phyloP scores from a whole-genome alignment of 805 yeast genomes.

The Cephaloascus fragrans region DNA sequence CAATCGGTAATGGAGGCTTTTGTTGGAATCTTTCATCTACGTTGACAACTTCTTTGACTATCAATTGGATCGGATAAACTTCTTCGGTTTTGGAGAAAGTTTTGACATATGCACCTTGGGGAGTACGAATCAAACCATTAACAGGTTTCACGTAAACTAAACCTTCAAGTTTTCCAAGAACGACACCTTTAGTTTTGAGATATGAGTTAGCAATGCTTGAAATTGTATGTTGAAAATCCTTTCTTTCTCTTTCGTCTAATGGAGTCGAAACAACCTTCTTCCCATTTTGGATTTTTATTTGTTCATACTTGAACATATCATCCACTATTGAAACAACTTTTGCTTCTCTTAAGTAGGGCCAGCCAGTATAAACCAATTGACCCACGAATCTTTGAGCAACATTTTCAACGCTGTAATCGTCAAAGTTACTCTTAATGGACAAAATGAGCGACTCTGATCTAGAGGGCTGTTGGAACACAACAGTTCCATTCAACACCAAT shows the following conservation, averaged over 20 bases:
- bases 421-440: slow-evolving; percentile 43
- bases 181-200: slow-evolving; percentile 51
- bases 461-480: slow-evolving; percentile 79
- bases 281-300: slow-evolving; percentile 17
- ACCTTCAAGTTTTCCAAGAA: slow-evolving; percentile 41
- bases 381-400: slow-evolving; percentile 56
- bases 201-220: slow-evolving; percentile 30
- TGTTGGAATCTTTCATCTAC: slow-evolving; percentile 68
- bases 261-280: slow-evolving; percentile 22
- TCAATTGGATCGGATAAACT: slow-evolving; percentile 65
- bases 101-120: slow-evolving; percentile 69
- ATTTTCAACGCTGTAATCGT: slow-evolving; percentile 48
- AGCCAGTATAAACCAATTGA: slow-evolving; percentile 60
- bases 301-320: slow-evolving; percentile 37
- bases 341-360: slow-evolving; percentile 89
- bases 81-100: slow-evolving; percentile 47
- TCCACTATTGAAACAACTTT: slow-evolving; percentile 57
- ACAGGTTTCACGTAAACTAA: slow-evolving; percentile 67
- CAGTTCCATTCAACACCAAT: slow-evolving; percentile 52
- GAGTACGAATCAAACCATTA: slow-evolving; percentile 61
- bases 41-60: slow-evolving; percentile 66
- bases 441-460: slow-evolving; percentile 75
- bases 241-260: slow-evolving; percentile 35
- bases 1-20: slow-evolving; percentile 66
- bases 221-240: slow-evolving; percentile 32